Percentiles rank a stretch among this genome's conserved stretches.
These are phyloP conservation scores for Boletus pseudopeckii DNA, from an alignment of 768 basidiomycete species.

Conservation along the genomic window DNA sequence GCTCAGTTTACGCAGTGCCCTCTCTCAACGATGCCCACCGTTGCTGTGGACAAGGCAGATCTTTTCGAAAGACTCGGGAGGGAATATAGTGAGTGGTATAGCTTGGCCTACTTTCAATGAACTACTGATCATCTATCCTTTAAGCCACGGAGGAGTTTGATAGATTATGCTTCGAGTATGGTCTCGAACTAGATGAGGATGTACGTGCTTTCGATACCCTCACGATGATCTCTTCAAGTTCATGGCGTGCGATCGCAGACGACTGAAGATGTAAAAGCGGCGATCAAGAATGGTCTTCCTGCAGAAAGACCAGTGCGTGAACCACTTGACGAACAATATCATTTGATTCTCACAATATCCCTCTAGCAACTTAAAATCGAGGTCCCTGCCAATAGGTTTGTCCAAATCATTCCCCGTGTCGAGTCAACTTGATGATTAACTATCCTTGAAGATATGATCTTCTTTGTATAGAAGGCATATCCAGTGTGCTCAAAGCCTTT, in stretches of 20 bases:
- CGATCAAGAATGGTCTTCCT: constrained; percentile 79
- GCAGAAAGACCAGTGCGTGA: constrained; percentile 74
- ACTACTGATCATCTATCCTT: constrained; percentile 13
- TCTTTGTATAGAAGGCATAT: constrained; percentile 94
- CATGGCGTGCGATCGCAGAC: constrained; percentile 51
- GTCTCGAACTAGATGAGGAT: constrained; percentile 96
- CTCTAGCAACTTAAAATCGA: constrained; percentile 96
- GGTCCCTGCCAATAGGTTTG: constrained; percentile 92
- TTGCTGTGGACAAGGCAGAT: constrained; percentile 93
- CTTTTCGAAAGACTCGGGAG: constrained; percentile 84
- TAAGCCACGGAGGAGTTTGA: constrained; percentile 94
- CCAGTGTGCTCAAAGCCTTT: constrained; percentile 82
- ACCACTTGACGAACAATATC: neutral
- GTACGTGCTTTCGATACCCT: constrained; percentile 44
- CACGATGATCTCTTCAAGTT: neutral
- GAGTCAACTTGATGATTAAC: constrained; percentile 6
- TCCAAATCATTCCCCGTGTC: neutral
- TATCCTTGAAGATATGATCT: constrained; percentile 78
- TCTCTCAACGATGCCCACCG: constrained; percentile 72
- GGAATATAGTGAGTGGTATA: constrained; percentile 62
- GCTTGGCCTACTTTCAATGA: constrained; percentile 2
- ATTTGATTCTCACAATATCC: constrained; percentile 2
- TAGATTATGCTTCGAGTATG: constrained; percentile 94
- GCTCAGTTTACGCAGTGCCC: neutral
- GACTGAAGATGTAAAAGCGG: constrained; percentile 80